phyloP scores from a whole-genome alignment of 805 yeast genomes.

The Yamadazyma laniorum region DNA sequence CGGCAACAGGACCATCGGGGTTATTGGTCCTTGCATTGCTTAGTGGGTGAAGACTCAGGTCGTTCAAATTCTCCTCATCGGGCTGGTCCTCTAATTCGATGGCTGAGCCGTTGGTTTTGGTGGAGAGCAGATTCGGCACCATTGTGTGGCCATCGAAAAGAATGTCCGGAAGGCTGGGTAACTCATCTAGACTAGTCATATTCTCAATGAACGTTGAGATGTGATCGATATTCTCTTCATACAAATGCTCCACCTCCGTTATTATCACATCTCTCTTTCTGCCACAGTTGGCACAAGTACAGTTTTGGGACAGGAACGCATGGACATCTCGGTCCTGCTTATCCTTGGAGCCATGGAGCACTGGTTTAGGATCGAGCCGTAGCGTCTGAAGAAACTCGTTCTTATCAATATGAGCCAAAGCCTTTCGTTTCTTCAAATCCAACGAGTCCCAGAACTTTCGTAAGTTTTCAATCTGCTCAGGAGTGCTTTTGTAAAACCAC shows the following conservation, averaged over 20 bases:
- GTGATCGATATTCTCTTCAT: conserved; percentile 62
- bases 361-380: conserved; percentile 33
- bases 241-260: conserved; percentile 71
- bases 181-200: conserved; percentile 35
- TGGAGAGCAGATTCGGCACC: not conserved
- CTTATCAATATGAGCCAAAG: conserved; percentile 64
- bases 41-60: not conserved
- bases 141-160: conserved; percentile 24
- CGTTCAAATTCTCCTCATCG: not conserved
- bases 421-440: conserved; percentile 55
- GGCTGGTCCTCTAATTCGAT: not conserved
- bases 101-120: not conserved
- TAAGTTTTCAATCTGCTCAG: conserved; percentile 52
- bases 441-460: conserved; percentile 66
- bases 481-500: conserved; percentile 45
- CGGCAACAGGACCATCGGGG: not conserved
- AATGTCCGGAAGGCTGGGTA: conserved; percentile 34
- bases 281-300: conserved; percentile 79
- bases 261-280: conserved; percentile 69
- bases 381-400: conserved; percentile 65
- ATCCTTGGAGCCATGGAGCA: conserved; percentile 6
- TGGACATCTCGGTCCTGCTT: conserved; percentile 12
- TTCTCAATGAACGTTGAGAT: conserved; percentile 39
- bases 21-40: not conserved
- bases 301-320: conserved; percentile 23